Conservation (phyloP, 1,284 basidiomycete species). For the Leccinum solheimii region DNA sequence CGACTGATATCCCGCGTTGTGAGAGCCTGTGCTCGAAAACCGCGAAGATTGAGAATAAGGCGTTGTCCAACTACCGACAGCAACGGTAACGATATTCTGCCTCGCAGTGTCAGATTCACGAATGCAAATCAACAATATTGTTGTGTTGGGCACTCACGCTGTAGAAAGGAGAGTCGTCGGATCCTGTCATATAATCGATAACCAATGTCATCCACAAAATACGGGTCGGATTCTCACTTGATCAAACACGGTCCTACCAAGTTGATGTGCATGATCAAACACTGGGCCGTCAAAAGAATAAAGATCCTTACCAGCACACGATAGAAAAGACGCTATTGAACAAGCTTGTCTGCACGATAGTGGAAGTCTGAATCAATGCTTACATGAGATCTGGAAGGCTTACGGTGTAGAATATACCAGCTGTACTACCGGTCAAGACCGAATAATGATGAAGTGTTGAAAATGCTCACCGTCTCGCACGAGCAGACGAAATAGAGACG, state of each 20-base stretch:
- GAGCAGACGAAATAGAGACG: conserved; percentile 5
- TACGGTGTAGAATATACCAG: conserved; percentile 14
- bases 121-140: not conserved
- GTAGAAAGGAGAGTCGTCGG: conserved; percentile 3
- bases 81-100: conserved; percentile 8
- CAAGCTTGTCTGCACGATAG: conserved; percentile 6
- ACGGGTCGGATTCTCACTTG: not conserved
- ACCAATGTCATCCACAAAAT: not conserved
- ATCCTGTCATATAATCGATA: not conserved
- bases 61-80: conserved; percentile 17
- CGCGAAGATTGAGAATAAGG: conserved; percentile 22
- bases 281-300: not conserved
- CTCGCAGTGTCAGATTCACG: not conserved
- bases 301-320: conserved; percentile 12
- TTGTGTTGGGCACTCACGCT: not conserved
- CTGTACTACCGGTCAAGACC: conserved; percentile 1
- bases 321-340: conserved; percentile 8
- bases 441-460: not conserved
- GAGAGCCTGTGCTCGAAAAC: not conserved
- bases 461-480: conserved; percentile 11
- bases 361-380: not conserved
- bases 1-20: conserved; percentile 10
- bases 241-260: conserved; percentile 3
- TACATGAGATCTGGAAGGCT: not conserved
- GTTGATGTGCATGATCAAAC: conserved; percentile 1